A percentile compares a stretch with the other conserved stretches of the same genome.
Conservation (phyloP, 352 stramenopile species). For the Phytopythium montanum region DNA sequence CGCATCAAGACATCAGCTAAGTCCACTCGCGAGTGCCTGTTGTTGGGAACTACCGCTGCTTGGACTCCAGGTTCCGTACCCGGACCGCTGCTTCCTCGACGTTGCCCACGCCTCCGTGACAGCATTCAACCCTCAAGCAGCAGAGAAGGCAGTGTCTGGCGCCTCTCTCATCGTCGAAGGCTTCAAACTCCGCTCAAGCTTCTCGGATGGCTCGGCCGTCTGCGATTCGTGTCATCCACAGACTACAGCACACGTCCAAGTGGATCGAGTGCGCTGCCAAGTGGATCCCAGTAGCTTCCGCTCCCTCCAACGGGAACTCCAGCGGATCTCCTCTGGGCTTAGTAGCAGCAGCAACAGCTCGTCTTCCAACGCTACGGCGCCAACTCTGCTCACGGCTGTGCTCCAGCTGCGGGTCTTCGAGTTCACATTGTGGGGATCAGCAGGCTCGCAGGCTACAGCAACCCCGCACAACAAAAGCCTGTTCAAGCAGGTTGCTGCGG, state of each 20-base stretch:
- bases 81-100: constrained; percentile 43
- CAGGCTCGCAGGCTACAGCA: not conserved
- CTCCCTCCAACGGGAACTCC: constrained; percentile 12
- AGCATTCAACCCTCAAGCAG: constrained; percentile 9
- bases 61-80: constrained; percentile 10
- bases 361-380: not conserved
- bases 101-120: constrained; percentile 25
- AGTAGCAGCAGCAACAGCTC: not conserved
- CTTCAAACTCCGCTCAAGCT: constrained; percentile 38
- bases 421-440: constrained; percentile 35
- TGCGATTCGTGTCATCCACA: constrained; percentile 47
- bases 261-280: constrained; percentile 47
- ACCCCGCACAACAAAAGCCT: constrained; percentile 36
- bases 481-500: constrained; percentile 49
- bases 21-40: not conserved
- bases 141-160: not conserved
- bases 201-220: constrained; percentile 43
- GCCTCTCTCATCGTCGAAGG: constrained; percentile 29
- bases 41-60: not conserved
- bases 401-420: constrained; percentile 52
- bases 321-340: not conserved
- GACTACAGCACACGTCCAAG: constrained; percentile 31
- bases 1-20: not conserved
- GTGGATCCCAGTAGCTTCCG: constrained; percentile 24
- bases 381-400: constrained; percentile 45